A percentile compares a stretch with the other conserved stretches of the same genome.
phyloP scores from a whole-genome alignment of 225 moss, liverwort and hornwort species.

The Bryoerythrophyllum caledonicum region DNA sequence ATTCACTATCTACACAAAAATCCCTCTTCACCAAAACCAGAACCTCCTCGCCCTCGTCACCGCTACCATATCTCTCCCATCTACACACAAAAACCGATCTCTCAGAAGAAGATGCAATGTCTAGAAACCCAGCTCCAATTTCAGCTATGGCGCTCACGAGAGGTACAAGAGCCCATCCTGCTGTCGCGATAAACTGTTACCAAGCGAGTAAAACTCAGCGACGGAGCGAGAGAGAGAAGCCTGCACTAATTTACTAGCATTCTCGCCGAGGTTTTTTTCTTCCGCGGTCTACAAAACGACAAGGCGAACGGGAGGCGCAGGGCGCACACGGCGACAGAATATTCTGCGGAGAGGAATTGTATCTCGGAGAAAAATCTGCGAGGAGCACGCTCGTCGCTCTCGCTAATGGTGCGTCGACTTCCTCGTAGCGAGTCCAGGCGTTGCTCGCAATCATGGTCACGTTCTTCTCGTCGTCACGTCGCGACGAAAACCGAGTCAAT shows the following conservation, averaged over 20 bases:
- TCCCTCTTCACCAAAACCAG: slow-evolving; percentile 36
- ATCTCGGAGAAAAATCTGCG: slow-evolving; percentile 28
- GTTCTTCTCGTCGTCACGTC: background rate
- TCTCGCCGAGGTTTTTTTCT: background rate
- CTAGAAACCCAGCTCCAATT: no score
- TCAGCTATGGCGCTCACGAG: background rate
- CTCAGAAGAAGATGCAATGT: background rate
- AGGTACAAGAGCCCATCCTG: background rate
- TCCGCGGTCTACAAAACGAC: slow-evolving; percentile 23
- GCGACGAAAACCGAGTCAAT: background rate
- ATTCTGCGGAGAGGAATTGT: no score
- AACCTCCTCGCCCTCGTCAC: slow-evolving; percentile 28
- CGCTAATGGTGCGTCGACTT: background rate
- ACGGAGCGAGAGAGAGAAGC: no score
- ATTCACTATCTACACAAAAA: slow-evolving; percentile 3
- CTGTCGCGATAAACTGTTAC: no score
- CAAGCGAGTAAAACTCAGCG: no score
- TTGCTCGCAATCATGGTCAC: background rate
- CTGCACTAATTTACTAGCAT: background rate
- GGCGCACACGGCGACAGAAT: background rate
- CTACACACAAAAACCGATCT: background rate
- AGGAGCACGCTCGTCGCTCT: background rate
- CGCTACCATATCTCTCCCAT: slow-evolving; percentile 30
- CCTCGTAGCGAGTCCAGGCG: background rate
- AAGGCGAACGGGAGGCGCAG: slow-evolving; percentile 36